Evolutionary conservation across 1,284 basidiomycete species (phyloP).

Genomic region (Porogramme epimiltina): DNA sequence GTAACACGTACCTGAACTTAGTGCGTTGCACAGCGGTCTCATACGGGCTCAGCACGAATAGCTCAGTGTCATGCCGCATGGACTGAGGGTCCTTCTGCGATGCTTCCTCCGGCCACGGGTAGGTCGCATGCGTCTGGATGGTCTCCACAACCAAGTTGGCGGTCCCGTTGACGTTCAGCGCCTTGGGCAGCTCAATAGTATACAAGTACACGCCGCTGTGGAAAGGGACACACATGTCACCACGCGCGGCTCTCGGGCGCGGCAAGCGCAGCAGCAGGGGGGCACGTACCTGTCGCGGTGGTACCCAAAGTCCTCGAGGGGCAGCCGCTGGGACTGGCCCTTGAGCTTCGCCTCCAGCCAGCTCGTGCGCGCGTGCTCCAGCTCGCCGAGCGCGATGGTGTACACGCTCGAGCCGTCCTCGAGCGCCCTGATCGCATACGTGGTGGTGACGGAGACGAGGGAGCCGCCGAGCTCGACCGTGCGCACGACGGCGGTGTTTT

Average conservation of each 20-base stretch:
- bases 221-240: too few species aligned
- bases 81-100: slow-evolving; percentile 81
- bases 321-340: slow-evolving; percentile 62
- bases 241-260: background rate
- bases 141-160: slow-evolving; percentile 78
- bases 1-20: slow-evolving; percentile 71
- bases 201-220: slow-evolving; percentile 41
- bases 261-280: background rate
- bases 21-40: slow-evolving; percentile 79
- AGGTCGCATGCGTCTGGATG: slow-evolving; percentile 74
- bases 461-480: slow-evolving; percentile 88
- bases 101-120: slow-evolving; percentile 75
- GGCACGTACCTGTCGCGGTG: slow-evolving; percentile 50
- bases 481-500: slow-evolving; percentile 86
- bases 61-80: slow-evolving; percentile 76
- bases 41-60: slow-evolving; percentile 85
- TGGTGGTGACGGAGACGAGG: slow-evolving; percentile 83
- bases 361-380: slow-evolving; percentile 69
- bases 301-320: slow-evolving; percentile 51
- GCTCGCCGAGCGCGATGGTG: slow-evolving; percentile 67
- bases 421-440: slow-evolving; percentile 80
- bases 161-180: slow-evolving; percentile 55
- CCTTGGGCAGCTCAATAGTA: slow-evolving; percentile 44
- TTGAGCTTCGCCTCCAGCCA: slow-evolving; percentile 82
- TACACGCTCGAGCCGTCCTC: slow-evolving; percentile 65